Percentiles rank a stretch among this genome's conserved stretches.
phyloP scores from a whole-genome alignment of 2,329 filamentous ascomycete species.

The Zasmidium citrigriseum region DNA sequence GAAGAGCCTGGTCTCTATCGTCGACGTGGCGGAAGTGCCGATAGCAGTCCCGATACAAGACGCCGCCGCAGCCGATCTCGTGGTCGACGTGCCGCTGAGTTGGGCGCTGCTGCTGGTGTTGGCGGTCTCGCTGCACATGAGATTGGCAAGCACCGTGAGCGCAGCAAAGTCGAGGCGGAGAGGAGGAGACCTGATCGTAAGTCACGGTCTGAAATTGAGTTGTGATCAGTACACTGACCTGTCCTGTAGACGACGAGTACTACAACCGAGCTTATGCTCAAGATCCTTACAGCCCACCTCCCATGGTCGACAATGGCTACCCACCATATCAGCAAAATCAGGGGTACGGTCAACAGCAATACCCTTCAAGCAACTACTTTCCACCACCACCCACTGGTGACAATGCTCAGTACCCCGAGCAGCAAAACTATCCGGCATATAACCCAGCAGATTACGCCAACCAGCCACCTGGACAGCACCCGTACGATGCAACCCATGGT shows the following conservation, averaged over 20 bases:
- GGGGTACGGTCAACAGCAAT: constrained; percentile 31
- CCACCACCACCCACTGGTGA: constrained; percentile 46
- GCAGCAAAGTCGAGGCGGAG: constrained; percentile 52
- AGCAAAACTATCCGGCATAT: constrained; percentile 37
- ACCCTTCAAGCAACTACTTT: constrained; percentile 51
- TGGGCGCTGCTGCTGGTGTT: constrained; percentile 59
- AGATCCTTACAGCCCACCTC: constrained; percentile 36
- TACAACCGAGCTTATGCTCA: constrained; percentile 24
- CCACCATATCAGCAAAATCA: constrained; percentile 33
- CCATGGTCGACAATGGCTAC: constrained; percentile 35
- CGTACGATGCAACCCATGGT: constrained; percentile 32
- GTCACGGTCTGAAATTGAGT: not conserved
- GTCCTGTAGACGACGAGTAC: constrained; percentile 16
- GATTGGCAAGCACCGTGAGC: constrained; percentile 57
- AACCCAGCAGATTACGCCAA: constrained; percentile 49
- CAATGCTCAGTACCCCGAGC: constrained; percentile 32
- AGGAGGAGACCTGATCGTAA: constrained; percentile 16
- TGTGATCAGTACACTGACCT: not conserved
- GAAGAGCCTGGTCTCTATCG: constrained; percentile 44
- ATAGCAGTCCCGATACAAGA: constrained; percentile 42
- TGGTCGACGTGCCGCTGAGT: constrained; percentile 54
- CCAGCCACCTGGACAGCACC: constrained; percentile 27
- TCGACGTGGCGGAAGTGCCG: constrained; percentile 43
- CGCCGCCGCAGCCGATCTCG: constrained; percentile 43
- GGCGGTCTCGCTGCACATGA: constrained; percentile 60